Percentiles rank a stretch among this genome's conserved stretches.
Evolutionary conservation across 192 early-diverging fungal genomes (phyloP).

Genomic region (Linnemannia elongata): DNA sequence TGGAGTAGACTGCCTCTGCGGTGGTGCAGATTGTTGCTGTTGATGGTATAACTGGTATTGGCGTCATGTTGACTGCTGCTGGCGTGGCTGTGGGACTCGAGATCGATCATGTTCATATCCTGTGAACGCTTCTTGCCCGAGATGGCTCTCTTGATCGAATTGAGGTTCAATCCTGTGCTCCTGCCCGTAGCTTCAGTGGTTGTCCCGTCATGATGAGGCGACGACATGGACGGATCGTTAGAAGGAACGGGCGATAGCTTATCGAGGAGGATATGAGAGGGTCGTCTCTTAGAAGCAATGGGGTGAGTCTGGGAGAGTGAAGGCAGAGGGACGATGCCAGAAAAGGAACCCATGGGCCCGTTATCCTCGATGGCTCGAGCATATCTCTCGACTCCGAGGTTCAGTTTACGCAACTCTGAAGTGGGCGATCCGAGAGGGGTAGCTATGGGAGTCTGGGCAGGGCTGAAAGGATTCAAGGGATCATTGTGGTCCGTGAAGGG

Average conservation of each 20-base stretch:
- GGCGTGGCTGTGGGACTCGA: conserved; percentile 21
- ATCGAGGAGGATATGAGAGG: conserved; percentile 26
- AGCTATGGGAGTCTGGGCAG: conserved; percentile 14
- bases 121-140: conserved; percentile 23
- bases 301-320: conserved; percentile 28
- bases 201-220: neutral
- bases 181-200: conserved; percentile 9
- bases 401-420: conserved; percentile 26
- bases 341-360: conserved; percentile 41
- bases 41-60: neutral
- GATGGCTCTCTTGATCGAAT: conserved; percentile 41
- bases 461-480: conserved; percentile 38
- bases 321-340: conserved; percentile 35
- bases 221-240: neutral
- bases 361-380: conserved; percentile 44
- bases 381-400: conserved; percentile 45
- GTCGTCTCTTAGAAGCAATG: conserved; percentile 19
- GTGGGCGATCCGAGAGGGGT: conserved; percentile 46
- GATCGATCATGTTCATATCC: conserved; percentile 27
- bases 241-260: neutral
- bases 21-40: neutral
- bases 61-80: neutral
- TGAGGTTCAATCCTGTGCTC: conserved; percentile 36
- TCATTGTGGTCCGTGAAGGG: conserved; percentile 22
- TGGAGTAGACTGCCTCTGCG: neutral